Conservation (phyloP, 129 eudicot species). For the Escallonia rubra region DNA sequence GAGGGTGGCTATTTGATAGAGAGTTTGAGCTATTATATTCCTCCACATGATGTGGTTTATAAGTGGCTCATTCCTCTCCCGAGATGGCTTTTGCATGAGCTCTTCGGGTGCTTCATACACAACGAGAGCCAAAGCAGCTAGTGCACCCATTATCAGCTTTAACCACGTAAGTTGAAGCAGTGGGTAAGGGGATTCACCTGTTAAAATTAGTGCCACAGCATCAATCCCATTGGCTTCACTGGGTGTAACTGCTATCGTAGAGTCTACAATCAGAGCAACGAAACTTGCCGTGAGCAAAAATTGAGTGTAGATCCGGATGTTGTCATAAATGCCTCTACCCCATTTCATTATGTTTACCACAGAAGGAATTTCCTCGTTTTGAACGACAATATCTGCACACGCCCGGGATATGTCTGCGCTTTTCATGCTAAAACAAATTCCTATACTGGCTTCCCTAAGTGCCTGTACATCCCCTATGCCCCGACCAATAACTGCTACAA, state of each 20-base stretch:
- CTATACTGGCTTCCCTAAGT: slow-evolving; percentile 2
- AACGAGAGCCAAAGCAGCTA: slow-evolving; percentile 6
- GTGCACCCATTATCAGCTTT: slow-evolving; percentile 2
- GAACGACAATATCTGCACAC: background rate
- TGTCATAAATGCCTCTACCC: slow-evolving; percentile 7
- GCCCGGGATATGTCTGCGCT: background rate
- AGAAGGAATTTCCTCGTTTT: background rate
- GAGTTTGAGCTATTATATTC: slow-evolving; percentile 2
- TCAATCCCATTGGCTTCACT: no score
- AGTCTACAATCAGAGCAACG: background rate
- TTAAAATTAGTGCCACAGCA: background rate
- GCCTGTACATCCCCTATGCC: slow-evolving; percentile 4
- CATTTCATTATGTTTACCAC: background rate
- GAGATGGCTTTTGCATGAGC: background rate
- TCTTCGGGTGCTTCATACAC: background rate
- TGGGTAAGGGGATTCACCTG: background rate
- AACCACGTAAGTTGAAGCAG: background rate
- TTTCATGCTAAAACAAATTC: slow-evolving; percentile 5
- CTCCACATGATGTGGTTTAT: slow-evolving; percentile 11
- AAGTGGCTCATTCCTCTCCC: slow-evolving; percentile 1
- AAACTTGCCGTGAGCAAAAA: slow-evolving; percentile 6
- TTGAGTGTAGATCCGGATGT: slow-evolving; percentile 9
- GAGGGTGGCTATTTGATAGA: background rate
- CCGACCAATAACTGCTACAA: slow-evolving; percentile 10
- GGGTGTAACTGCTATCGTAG: background rate